Percentiles rank a stretch among this genome's conserved stretches.
phyloP scores from a whole-genome alignment of 2,329 filamentous ascomycete genomes.

The Teratosphaeria gauchensis region DNA sequence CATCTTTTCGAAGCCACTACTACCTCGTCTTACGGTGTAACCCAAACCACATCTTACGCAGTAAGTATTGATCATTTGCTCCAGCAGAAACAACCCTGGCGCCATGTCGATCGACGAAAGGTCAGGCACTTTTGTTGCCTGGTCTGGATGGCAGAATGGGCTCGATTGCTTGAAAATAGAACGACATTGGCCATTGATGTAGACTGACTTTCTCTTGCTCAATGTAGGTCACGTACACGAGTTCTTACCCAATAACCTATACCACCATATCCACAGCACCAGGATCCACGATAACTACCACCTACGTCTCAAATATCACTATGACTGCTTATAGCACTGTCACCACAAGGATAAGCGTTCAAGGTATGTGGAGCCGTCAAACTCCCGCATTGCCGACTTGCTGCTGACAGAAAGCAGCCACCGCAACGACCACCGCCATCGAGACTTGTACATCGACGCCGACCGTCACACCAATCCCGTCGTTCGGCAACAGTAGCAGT shows the following conservation, averaged over 20 bases:
- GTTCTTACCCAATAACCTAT: background rate
- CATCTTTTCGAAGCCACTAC: background rate
- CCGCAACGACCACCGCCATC: background rate
- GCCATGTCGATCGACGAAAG: background rate
- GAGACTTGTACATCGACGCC: background rate
- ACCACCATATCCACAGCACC: background rate
- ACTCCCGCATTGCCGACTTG: background rate
- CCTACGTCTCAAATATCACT: background rate
- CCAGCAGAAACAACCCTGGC: background rate
- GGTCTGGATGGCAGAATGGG: background rate
- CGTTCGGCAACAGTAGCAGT: background rate
- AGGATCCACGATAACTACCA: background rate
- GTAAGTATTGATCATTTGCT: background rate
- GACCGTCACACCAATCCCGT: background rate
- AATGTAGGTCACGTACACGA: background rate
- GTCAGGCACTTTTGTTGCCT: background rate
- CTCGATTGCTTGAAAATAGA: background rate
- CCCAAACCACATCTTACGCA: background rate
- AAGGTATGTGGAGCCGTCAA: background rate
- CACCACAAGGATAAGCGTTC: background rate
- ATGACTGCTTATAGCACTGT: background rate
- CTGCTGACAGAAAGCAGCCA: background rate
- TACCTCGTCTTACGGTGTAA: background rate
- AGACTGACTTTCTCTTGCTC: background rate
- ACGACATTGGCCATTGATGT: background rate